Conservation (phyloP, 169 alveolate species). For the Plasmodium inui region DNA sequence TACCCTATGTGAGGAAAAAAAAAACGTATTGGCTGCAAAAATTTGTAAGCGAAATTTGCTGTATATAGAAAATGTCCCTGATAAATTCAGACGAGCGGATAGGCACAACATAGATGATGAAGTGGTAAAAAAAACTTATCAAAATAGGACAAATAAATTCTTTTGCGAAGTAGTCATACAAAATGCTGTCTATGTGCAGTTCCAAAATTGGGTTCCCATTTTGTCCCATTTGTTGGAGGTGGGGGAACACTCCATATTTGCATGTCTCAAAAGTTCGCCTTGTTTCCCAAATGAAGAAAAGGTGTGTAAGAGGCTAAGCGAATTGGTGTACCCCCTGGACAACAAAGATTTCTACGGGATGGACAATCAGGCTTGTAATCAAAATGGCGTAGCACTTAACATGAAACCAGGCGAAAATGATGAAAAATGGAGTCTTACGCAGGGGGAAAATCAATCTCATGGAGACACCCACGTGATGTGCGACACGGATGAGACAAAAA, state of each 20-base stretch:
- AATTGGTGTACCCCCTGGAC: constrained; percentile 12
- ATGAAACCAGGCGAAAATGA: background rate
- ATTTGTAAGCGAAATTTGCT: background rate
- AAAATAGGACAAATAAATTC: constrained; percentile 12
- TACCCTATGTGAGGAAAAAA: constrained; percentile 1
- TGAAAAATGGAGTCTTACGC: background rate
- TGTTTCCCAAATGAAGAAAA: constrained; percentile 66
- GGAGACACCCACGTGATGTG: background rate
- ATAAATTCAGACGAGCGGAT: background rate
- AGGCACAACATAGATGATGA: background rate
- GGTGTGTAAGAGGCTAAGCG: constrained; percentile 14
- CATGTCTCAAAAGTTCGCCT: background rate
- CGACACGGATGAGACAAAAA: background rate
- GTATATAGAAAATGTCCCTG: constrained; percentile 50
- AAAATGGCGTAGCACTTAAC: background rate
- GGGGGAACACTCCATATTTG: background rate
- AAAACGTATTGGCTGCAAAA: background rate
- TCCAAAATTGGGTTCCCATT: constrained; percentile 21
- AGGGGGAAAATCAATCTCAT: background rate
- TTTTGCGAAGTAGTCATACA: constrained; percentile 35
- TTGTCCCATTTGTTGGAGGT: constrained; percentile 14
- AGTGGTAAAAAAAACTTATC: background rate
- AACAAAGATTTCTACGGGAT: background rate
- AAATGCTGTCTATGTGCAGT: constrained; percentile 12
- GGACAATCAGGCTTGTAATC: background rate